Evolutionary conservation across 179 eudicot species (phyloP).

Genomic region (Heliamphora pulchella): DNA sequence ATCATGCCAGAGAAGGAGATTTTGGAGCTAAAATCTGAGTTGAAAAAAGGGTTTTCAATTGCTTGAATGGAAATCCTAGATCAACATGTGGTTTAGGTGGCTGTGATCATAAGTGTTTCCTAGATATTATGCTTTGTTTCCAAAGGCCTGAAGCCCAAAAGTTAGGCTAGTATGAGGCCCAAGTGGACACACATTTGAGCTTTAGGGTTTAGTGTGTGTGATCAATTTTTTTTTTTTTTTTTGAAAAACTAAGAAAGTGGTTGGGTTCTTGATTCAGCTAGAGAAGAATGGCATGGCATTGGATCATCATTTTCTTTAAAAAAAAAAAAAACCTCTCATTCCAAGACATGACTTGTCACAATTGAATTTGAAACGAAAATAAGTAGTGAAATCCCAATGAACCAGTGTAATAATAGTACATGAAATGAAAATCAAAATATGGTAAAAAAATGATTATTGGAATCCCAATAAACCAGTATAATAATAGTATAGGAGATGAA

Average conservation of each 20-base stretch:
- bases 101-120: background rate
- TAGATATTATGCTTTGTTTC: background rate
- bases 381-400: too few relatives aligned
- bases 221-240: background rate
- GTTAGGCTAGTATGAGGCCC: background rate
- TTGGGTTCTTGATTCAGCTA: too few relatives aligned
- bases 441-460: too few relatives aligned
- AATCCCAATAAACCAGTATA: too few relatives aligned
- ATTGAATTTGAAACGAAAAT: too few relatives aligned
- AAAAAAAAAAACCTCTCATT: too few relatives aligned
- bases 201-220: background rate
- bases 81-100: background rate
- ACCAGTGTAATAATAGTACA: too few relatives aligned
- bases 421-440: too few relatives aligned
- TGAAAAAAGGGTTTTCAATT: constrained; percentile 27
- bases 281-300: too few relatives aligned
- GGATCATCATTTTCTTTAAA: too few relatives aligned
- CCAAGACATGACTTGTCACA: too few relatives aligned
- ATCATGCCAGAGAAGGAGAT: constrained; percentile 41
- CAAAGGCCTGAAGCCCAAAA: background rate
- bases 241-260: background rate
- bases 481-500: too few relatives aligned
- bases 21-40: constrained; percentile 30
- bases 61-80: constrained; percentile 8
- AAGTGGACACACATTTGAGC: background rate